Evolutionary conservation across 2,329 filamentous ascomycete species (phyloP), one percentile per base, ranked within the genome.

Genomic region (Fusarium sp.): DNA sequence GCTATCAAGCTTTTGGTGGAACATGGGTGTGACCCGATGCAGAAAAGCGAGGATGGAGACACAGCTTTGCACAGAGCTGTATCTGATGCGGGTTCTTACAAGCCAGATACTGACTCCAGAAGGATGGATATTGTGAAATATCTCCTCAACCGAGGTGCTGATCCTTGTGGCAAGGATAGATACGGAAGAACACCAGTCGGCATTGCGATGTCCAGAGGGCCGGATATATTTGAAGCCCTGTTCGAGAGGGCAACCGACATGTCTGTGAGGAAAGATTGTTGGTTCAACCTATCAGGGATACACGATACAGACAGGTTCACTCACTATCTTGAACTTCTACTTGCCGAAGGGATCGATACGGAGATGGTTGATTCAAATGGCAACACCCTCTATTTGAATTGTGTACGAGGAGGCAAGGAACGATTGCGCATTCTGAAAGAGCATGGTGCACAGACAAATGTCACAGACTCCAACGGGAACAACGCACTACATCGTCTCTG

Each of bases 131-230:
- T 74, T 16, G 57, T 69, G 33, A 56, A 62, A 18, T 74, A 63
- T 14, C 41, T 76, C 1, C 68, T 76, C 3, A 64, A 69, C 3
- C 51, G 70, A 11, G 74, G 70, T 9, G 63, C 68, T 10, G 66
- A 76, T 12, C 68, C 68, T 12, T 38, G 59, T 16, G 23, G 21
- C 12, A 31, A 25, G 48, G 55, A 63, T 12, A 31, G 33, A 1
- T 1, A 27, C 3, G 72, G 69, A 12, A 14, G 18, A 1, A 54
- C 59, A 10, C 37, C 73, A 4, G 21, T 72, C 6, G 4, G 3
- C 3, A 10, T 18, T 9, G 62, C 41, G 0, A 58, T 74, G 35
- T 10, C 10, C 14, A 12, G 29, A 10, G 46, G 57, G 2, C 6
- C 29, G 5, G 44, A 55, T 1, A 18, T 63, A 1, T 75, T 75